Percentiles rank a stretch among this genome's conserved stretches.
Evolutionary conservation across 1,284 basidiomycete species (phyloP).

Genomic region (Mycena sp.): DNA sequence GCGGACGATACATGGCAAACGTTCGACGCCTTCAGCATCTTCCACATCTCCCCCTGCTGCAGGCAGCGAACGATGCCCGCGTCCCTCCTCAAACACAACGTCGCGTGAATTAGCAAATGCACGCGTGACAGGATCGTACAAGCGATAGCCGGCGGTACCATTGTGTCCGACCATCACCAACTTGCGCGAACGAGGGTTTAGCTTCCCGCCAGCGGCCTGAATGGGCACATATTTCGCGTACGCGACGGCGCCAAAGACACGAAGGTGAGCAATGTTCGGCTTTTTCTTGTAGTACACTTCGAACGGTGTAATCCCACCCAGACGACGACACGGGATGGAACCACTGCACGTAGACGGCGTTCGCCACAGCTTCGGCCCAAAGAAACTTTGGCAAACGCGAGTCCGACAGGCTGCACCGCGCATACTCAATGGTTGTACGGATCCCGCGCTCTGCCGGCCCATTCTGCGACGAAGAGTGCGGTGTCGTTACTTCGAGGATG

Average conservation of each 20-base stretch:
- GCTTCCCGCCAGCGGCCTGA: too few species aligned
- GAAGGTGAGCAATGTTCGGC: slow-evolving; percentile 37
- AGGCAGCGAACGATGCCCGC: too few species aligned
- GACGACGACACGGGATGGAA: slow-evolving; percentile 27
- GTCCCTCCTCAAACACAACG: too few species aligned
- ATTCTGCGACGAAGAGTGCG: slow-evolving; percentile 30
- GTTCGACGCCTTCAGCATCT: too few species aligned
- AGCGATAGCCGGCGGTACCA: not conserved
- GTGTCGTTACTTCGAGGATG: slow-evolving; percentile 26
- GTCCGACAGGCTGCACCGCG: slow-evolving; percentile 18
- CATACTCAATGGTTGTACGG: slow-evolving; percentile 21
- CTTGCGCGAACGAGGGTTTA: too few species aligned
- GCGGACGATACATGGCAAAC: too few species aligned
- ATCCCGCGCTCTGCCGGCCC: slow-evolving; percentile 27
- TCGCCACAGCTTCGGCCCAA: slow-evolving; percentile 24
- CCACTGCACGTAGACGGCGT: slow-evolving; percentile 29
- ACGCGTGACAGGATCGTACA: too few species aligned
- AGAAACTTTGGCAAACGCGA: slow-evolving; percentile 20
- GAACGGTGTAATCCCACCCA: slow-evolving; percentile 23
- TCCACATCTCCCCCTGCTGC: too few species aligned
- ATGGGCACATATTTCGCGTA: too few species aligned
- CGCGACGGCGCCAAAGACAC: too few species aligned
- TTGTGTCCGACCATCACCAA: not conserved
- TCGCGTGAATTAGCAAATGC: too few species aligned
- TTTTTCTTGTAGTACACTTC: slow-evolving; percentile 27